Conservation (phyloP, 768 basidiomycete species). For the Podaxis carcinomalis region DNA sequence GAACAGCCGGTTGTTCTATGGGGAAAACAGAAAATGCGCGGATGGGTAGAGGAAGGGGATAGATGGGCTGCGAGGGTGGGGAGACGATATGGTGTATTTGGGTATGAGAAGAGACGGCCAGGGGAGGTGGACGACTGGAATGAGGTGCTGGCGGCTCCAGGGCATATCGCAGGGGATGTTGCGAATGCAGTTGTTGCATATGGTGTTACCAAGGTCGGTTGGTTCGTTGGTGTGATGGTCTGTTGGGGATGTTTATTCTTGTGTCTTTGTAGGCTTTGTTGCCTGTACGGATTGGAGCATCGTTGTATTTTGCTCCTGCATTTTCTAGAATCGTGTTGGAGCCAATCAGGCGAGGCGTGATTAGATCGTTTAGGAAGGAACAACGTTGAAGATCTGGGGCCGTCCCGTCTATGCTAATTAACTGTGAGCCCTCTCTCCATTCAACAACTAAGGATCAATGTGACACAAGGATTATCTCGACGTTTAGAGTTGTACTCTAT, state of each 20-base stretch:
- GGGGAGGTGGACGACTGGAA: conserved; percentile 22
- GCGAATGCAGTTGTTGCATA: conserved; percentile 85
- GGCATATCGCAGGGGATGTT: conserved; percentile 64
- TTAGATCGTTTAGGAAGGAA: conserved; percentile 26
- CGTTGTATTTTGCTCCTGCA: conserved; percentile 67
- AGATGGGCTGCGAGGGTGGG: conserved; percentile 68
- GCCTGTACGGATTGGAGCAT: conserved; percentile 67
- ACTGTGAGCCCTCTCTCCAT: background rate
- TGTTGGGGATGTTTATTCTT: background rate
- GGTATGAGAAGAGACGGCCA: conserved; percentile 53
- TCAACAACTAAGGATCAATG: background rate
- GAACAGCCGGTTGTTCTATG: conserved; percentile 25
- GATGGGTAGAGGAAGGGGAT: conserved; percentile 79
- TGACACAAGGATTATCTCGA: background rate
- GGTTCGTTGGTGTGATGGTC: background rate
- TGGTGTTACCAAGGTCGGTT: conserved; percentile 65
- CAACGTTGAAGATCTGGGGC: background rate
- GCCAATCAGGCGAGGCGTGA: conserved; percentile 43
- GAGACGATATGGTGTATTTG: conserved; percentile 75
- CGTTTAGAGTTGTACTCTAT: background rate
- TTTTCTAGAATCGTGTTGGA: conserved; percentile 68
- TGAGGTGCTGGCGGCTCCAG: conserved; percentile 25
- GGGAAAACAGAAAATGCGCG: conserved; percentile 37
- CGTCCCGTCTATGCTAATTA: background rate
- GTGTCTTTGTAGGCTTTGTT: conserved; percentile 53